A percentile compares a stretch with the other conserved stretches of the same genome.
These are phyloP conservation scores for Rhizopus sp. DNA, from an alignment of 371 early-diverging fungal species.

Conservation along the genomic window DNA sequence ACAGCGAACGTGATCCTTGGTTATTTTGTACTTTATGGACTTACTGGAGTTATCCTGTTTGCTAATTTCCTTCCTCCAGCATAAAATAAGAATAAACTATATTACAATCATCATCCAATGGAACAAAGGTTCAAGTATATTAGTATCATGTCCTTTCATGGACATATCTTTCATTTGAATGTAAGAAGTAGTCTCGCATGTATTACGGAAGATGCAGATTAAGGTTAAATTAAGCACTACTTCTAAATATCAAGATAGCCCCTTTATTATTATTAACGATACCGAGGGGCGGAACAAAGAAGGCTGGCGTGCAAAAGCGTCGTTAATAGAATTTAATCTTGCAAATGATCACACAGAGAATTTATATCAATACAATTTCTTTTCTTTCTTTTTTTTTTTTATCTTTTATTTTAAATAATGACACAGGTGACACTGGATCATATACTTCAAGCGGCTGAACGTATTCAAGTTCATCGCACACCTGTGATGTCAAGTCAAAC, in stretches of 20 bases:
- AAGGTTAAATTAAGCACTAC: too few relatives aligned
- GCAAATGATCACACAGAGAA: too few relatives aligned
- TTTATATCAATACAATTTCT: too few relatives aligned
- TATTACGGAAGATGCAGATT: background rate
- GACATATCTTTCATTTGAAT: background rate
- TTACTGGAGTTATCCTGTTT: slow-evolving; percentile 75
- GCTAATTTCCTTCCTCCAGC: slow-evolving; percentile 86
- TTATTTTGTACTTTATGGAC: slow-evolving; percentile 74
- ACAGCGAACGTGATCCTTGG: slow-evolving; percentile 39
- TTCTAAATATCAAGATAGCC: too few relatives aligned
- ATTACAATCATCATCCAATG: too few relatives aligned
- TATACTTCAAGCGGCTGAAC: slow-evolving; percentile 46
- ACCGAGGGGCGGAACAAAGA: too few relatives aligned
- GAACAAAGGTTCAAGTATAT: too few relatives aligned
- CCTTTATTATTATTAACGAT: too few relatives aligned
- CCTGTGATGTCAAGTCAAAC: slow-evolving; percentile 51
- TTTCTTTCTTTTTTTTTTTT: background rate
- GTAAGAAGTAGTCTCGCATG: background rate
- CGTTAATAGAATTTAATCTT: too few relatives aligned
- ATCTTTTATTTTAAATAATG: slow-evolving; percentile 10
- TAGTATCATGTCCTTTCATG: background rate
- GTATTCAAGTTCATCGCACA: slow-evolving; percentile 51
- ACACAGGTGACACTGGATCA: slow-evolving; percentile 28
- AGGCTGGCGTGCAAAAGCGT: too few relatives aligned
- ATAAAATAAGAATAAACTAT: slow-evolving; percentile 30